Conservation (phyloP, 768 basidiomycete genomes). For the Lanmaoa pseudosensibilis region DNA sequence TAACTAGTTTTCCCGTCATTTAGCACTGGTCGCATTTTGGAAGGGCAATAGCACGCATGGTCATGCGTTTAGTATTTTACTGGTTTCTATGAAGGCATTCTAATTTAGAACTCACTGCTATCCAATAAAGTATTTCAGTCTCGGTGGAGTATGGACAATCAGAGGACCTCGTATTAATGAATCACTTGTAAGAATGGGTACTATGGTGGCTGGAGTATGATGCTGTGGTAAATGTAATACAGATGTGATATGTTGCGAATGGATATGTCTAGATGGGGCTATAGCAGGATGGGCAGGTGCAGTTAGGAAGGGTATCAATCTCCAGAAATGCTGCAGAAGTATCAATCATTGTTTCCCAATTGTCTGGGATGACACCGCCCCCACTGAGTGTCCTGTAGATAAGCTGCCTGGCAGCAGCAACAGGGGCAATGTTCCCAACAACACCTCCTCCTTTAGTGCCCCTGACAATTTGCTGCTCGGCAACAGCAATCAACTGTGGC, state of each 20-base stretch:
- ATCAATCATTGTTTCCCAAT: constrained; percentile 41
- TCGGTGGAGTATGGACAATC: background rate
- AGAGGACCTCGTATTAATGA: background rate
- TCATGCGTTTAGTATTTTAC: constrained; percentile 9
- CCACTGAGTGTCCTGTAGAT: constrained; percentile 41
- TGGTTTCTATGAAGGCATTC: background rate
- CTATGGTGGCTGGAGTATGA: background rate
- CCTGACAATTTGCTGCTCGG: constrained; percentile 54
- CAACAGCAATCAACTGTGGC: constrained; percentile 39
- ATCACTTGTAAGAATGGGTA: background rate
- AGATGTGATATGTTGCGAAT: background rate
- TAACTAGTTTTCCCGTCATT: constrained; percentile 11
- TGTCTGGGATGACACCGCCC: constrained; percentile 31
- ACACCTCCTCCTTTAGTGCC: constrained; percentile 45
- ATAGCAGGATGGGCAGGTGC: constrained; percentile 44
- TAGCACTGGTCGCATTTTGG: constrained; percentile 4
- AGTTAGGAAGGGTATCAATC: constrained; percentile 25
- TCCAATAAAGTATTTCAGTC: background rate
- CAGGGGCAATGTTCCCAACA: constrained; percentile 50
- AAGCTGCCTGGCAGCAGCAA: constrained; percentile 47
- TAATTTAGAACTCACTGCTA: constrained; percentile 10
- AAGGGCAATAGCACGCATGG: background rate
- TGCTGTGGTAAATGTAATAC: background rate
- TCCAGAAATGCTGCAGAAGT: constrained; percentile 24
- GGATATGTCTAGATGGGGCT: constrained; percentile 40